phyloP scores from a whole-genome alignment of 176 grass and related monocot genomes.

The Raddia distichophylla region DNA sequence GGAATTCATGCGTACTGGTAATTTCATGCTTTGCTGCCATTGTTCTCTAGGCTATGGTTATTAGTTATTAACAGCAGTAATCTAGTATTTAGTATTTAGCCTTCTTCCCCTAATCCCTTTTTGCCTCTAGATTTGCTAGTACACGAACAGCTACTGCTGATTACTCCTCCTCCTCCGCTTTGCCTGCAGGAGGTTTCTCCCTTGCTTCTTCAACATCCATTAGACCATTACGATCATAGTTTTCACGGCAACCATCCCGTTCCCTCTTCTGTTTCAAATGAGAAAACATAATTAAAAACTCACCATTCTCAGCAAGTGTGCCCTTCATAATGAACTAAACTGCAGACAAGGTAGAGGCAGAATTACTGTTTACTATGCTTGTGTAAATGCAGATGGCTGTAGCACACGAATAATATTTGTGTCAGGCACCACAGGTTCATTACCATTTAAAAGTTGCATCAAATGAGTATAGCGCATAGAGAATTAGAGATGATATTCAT shows the following conservation, averaged over 20 bases:
- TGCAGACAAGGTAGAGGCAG: slow-evolving; percentile 20
- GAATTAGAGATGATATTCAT: neutral
- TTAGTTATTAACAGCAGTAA: neutral
- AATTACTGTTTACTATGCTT: neutral
- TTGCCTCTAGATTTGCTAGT: slow-evolving; percentile 72
- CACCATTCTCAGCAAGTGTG: slow-evolving; percentile 56
- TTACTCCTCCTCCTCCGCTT: slow-evolving; percentile 76
- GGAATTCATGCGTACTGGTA: neutral
- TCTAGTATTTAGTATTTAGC: slow-evolving; percentile 36
- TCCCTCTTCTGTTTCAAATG: slow-evolving; percentile 65
- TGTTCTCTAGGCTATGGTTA: neutral
- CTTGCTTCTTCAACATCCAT: slow-evolving; percentile 55
- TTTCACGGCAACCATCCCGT: slow-evolving; percentile 62
- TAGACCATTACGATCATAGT: slow-evolving; percentile 70
- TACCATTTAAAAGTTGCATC: neutral
- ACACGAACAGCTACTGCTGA: slow-evolving; percentile 53
- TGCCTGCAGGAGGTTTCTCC: slow-evolving; percentile 47
- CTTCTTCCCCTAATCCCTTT: slow-evolving; percentile 72
- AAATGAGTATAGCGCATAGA: too few species aligned
- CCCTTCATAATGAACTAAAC: slow-evolving; percentile 70
- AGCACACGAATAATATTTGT: neutral
- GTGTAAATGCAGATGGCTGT: neutral
- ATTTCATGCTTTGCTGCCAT: neutral
- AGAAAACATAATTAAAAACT: slow-evolving; percentile 34
- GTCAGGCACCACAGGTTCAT: neutral